A percentile compares a stretch with the other conserved stretches of the same genome.
Conservation (phyloP, 148 eudicot genomes). For the Pharnaceum exiguum region DNA sequence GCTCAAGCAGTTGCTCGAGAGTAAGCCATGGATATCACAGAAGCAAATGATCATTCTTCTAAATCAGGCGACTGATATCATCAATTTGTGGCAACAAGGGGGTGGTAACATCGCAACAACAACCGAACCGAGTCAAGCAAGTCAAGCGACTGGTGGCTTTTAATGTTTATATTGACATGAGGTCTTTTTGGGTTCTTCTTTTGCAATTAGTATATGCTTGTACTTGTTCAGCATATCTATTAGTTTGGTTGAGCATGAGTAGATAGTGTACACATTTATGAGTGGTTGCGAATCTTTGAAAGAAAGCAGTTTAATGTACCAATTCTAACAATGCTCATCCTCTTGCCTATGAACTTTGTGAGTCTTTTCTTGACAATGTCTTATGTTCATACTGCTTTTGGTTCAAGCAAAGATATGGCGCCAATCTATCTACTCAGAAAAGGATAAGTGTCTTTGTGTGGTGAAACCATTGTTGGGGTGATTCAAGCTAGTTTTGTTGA, state of each 20-base stretch:
- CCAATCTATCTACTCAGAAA: too few species aligned
- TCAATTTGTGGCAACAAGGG: constrained; percentile 94
- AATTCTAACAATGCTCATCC: too few species aligned
- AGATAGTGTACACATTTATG: neutral
- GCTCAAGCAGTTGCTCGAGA: constrained; percentile 77
- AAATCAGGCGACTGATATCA: constrained; percentile 92
- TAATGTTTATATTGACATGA: constrained; percentile 4
- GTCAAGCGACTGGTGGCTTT: too few species aligned
- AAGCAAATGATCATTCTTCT: constrained; percentile 80
- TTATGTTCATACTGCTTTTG: too few species aligned
- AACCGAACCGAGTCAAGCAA: too few species aligned
- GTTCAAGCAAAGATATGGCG: too few species aligned
- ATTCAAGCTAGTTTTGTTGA: too few species aligned
- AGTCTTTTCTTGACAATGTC: too few species aligned
- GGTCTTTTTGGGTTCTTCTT: constrained; percentile 2
- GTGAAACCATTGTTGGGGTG: too few species aligned
- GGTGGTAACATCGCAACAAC: constrained; percentile 53
- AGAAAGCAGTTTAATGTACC: neutral
- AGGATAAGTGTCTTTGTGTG: too few species aligned
- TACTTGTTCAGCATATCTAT: constrained; percentile 1
- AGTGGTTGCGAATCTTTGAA: neutral
- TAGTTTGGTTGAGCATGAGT: constrained; percentile 1
- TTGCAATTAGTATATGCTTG: neutral
- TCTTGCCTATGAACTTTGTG: too few species aligned
- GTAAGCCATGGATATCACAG: constrained; percentile 89